Base-by-base conservation (phyloP, 1,284 basidiomycete species). In the Cryptococcus sp. region DNA sequence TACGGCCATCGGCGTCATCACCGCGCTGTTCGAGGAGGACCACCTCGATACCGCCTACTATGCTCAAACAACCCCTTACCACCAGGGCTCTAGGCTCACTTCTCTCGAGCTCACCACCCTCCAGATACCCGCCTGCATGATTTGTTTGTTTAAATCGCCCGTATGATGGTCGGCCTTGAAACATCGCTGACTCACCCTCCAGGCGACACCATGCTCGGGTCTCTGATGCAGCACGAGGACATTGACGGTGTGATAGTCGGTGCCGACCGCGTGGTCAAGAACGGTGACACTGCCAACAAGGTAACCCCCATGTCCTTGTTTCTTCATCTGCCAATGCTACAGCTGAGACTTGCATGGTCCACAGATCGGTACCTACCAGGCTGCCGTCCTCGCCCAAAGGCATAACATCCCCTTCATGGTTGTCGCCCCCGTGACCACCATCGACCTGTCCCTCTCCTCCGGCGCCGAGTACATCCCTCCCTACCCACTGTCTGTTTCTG, bases 271-370 rank as follows among this genome's bases (percentile, higher is more conserved):
- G 86, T 96, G 63, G 89, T 91, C 4, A 82, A 80, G 67, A 95
- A 96, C 67, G 92, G 92, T 2, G 92, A 95, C 76, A 94, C 92
- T 0, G 91, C 91, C 20, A 95, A 95, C 81, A 95, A 95, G 80
- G 88, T 86, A 53, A 40, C 75, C 56, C 63, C 38, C 18, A 3
- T 48, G 12, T 16, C n/a, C 36, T 6, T 33, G 9, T 4, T 5
- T 33, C 5, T 33, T 33, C 40, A 2, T 24, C 12, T 37, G 52
- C 33, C 35, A 20, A 21, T 20, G 28, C 46, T 36, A n/a, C n/a
- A n/a, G n/a, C n/a, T n/a, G n/a, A n/a, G 35, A 38, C 8, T 40
- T 0, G 13, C 15, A 12, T 20, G 18, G 15, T 38, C 18, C 13
- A 36, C 39, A 90, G 85, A 87, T 93, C 65, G 89, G 91, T 40